phyloP scores from a whole-genome alignment of 2,329 filamentous ascomycete species.

The Aspergillus sp. region DNA sequence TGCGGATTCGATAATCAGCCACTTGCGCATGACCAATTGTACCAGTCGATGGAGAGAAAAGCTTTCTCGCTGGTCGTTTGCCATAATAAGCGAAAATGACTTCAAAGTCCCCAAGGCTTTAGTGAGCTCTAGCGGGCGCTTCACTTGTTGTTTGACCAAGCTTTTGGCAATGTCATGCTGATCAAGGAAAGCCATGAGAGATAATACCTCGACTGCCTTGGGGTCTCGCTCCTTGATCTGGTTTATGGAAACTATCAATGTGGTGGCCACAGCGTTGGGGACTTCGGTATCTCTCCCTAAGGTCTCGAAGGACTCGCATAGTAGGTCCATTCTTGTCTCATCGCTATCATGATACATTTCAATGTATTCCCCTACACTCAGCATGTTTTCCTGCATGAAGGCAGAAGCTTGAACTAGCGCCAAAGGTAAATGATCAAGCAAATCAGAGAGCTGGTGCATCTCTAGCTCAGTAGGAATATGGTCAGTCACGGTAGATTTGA shows the following conservation, averaged over 20 bases:
- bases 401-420: slow-evolving; percentile 8
- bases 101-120: slow-evolving; percentile 8
- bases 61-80: slow-evolving; percentile 1
- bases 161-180: slow-evolving; percentile 4
- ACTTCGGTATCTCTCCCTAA: slow-evolving; percentile 6
- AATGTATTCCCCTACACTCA: slow-evolving; percentile 8
- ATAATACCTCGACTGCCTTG: slow-evolving; percentile 5
- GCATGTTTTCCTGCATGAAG: slow-evolving; percentile 9
- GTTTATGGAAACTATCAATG: slow-evolving; percentile 7
- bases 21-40: slow-evolving; percentile 8
- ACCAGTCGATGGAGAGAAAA: slow-evolving; percentile 9
- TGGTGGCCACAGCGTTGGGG: slow-evolving; percentile 8
- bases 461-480: slow-evolving; percentile 3
- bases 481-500: slow-evolving; percentile 4
- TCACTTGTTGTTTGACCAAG: slow-evolving; percentile 5
- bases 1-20: slow-evolving; percentile 4
- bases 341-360: slow-evolving; percentile 10
- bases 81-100: slow-evolving; percentile 6
- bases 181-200: slow-evolving; percentile 6
- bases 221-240: slow-evolving; percentile 7
- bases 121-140: slow-evolving; percentile 1
- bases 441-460: slow-evolving; percentile 2
- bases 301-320: slow-evolving; percentile 9
- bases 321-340: slow-evolving; percentile 7
- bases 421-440: slow-evolving; percentile 7